Conservation (phyloP, 169 alveolate genomes). For the Miamiensis avidus region DNA sequence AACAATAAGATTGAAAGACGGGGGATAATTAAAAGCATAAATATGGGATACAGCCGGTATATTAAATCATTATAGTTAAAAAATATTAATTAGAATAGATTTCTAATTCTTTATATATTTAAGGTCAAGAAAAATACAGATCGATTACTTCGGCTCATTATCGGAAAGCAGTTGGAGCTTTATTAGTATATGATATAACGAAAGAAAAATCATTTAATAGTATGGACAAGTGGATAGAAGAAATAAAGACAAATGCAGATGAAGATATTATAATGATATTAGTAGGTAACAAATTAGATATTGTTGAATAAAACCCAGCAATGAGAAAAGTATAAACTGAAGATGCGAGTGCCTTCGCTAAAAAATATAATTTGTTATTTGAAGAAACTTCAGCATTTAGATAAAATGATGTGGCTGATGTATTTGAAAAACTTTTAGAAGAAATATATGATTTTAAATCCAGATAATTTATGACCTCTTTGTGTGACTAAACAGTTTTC, state of each 20-base stretch:
- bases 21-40: constrained; percentile 28
- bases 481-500: no score
- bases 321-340: constrained; percentile 21
- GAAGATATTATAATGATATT: constrained; percentile 28
- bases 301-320: constrained; percentile 12
- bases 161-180: constrained; percentile 96
- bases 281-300: constrained; percentile 42
- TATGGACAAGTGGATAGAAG: constrained; percentile 59
- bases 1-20: constrained; percentile 40
- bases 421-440: constrained; percentile 34
- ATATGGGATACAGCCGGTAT: constrained; percentile 47
- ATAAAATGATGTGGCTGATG: constrained; percentile 9
- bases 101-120: no score
- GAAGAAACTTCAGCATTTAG: constrained; percentile 29
- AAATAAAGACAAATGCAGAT: constrained; percentile 32
- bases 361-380: neutral
- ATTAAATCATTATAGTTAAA: neutral
- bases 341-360: constrained; percentile 23
- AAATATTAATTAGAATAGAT: no score
- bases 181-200: constrained; percentile 95
- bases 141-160: constrained; percentile 70
- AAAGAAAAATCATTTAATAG: constrained; percentile 89
- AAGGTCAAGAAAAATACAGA: constrained; percentile 34
- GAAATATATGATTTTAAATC: constrained; percentile 8
- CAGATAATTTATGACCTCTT: neutral